Base-by-base conservation (phyloP, 305 asterid genomes). In the Nicotiana rustica region DNA sequence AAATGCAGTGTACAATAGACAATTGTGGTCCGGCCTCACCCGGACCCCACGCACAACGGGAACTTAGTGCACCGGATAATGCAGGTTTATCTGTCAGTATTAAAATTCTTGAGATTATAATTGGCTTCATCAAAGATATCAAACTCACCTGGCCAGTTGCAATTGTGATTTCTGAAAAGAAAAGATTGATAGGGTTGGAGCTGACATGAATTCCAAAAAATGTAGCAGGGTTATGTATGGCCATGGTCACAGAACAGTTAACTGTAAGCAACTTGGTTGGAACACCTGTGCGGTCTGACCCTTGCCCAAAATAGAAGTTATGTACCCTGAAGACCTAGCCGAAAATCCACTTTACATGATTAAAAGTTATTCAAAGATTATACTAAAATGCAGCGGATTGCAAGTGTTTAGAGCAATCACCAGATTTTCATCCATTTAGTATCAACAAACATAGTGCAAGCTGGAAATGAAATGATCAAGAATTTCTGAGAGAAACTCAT, bases 251-350 rank as follows among this genome's bases (percentile, higher is more conserved):
- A 6, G 97, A 91, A 77, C 97, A 89, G 52, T 94, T 94, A 10
- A 92, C 82, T 10, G 93, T 85, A 0, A 95, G 67, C 76, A 95
- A 62, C 90, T 86, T 88, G 1, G 97, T 92, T 7, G 97, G 97
- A 81, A 95, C 99, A n/a, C 97, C 99, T 2, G 95, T 90, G 33
- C 25, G 56, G 80, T 95, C 99, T 13, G 91, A 85, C 4, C 99
- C 98, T 87, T 84, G 87, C 60, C 97, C 97, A 4, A 78, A 79
- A 60, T 86, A 83, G 31, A 95, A 68, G 52, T 80, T 85, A 76
- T 85, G 55, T 9, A 95, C 87, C 67, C 29, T 86, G 78, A 91
- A 87, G 49, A 91, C 85, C 97, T 92, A 82, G 14, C 55, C 80
- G 41, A 19, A 65, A 4, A 47, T 7, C 19, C 33, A 18, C 33